Evolutionary conservation across 2,329 filamentous ascomycete species (phyloP).

Genomic region (Pseudogymnoascus verrucosus): DNA sequence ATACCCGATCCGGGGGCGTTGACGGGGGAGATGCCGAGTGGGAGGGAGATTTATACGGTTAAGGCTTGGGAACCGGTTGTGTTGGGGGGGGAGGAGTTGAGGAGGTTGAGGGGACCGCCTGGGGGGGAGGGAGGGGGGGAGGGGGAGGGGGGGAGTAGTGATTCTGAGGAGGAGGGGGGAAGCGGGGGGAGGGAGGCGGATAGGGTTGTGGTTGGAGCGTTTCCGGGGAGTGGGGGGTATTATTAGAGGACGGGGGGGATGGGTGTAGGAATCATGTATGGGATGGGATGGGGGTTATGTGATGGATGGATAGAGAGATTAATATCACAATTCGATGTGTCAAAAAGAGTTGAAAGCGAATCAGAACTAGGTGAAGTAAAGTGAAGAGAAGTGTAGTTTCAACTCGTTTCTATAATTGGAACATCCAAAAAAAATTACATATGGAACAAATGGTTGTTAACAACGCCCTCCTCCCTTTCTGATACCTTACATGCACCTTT

Average conservation of each 20-base stretch:
- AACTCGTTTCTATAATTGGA: not conserved
- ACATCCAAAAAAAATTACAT: not conserved
- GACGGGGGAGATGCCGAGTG: constrained; percentile 73
- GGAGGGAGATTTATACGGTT: constrained; percentile 72
- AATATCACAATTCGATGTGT: not conserved
- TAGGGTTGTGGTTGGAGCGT: not conserved
- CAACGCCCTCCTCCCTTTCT: not conserved
- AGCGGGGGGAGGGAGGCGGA: not conserved
- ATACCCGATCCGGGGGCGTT: constrained; percentile 67
- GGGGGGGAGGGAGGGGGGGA: not conserved
- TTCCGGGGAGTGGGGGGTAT: not conserved
- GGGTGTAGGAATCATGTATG: not conserved
- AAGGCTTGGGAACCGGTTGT: constrained; percentile 58
- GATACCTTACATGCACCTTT: not conserved
- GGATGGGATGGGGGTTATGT: not conserved
- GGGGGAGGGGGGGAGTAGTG: not conserved
- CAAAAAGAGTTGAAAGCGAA: not conserved
- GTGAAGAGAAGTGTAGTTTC: not conserved
- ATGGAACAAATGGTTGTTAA: not conserved
- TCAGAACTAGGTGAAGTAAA: too few species aligned
- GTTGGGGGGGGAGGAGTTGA: constrained; percentile 40
- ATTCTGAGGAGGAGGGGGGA: not conserved
- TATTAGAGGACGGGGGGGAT: not conserved
- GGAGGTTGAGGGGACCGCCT: not conserved
- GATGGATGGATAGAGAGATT: not conserved